These are phyloP conservation scores for Botryotinia calthae DNA, from an alignment of 2,329 filamentous ascomycete genomes.

Conservation along the genomic window DNA sequence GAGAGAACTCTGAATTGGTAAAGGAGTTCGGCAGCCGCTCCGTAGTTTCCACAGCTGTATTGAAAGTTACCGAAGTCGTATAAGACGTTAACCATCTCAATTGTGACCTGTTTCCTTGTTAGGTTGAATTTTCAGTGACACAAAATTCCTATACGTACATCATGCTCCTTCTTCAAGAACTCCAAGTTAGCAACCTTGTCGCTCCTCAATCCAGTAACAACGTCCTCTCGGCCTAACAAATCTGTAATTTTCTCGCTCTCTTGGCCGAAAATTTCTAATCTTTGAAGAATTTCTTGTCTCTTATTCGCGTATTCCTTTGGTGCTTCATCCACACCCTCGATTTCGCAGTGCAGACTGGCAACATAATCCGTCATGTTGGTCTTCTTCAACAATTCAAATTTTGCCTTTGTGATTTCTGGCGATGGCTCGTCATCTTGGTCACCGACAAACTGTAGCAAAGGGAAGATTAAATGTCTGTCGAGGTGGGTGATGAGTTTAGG, in stretches of 20 bases:
- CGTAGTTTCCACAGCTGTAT: conserved; percentile 96
- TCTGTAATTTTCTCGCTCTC: conserved; percentile 86
- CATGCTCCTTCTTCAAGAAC: conserved; percentile 94
- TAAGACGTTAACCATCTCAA: conserved; percentile 92
- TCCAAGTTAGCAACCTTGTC: conserved; percentile 99
- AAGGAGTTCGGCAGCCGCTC: conserved; percentile 82
- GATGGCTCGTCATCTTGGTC: conserved; percentile 75
- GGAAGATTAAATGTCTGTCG: conserved; percentile 95
- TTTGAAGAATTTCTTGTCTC: conserved; percentile 81
- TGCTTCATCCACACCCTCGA: conserved; percentile 73
- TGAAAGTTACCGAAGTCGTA: conserved; percentile 97
- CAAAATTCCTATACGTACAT: conserved; percentile 52
- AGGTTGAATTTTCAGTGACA: conserved; percentile 20
- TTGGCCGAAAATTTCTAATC: conserved; percentile 79
- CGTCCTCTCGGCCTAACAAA: conserved; percentile 81
- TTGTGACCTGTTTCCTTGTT: conserved; percentile 61
- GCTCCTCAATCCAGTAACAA: conserved; percentile 84
- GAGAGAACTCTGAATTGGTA: conserved; percentile 98
- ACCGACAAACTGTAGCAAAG: conserved; percentile 87
- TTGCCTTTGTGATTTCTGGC: conserved; percentile 75
- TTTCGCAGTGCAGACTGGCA: conserved; percentile 83
- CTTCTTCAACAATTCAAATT: conserved; percentile 90
- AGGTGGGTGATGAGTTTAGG: conserved; percentile 88
- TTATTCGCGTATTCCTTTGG: conserved; percentile 86
- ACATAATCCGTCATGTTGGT: conserved; percentile 99